phyloP scores from a whole-genome alignment of 345 rosid genomes.

The Sonneratia caseolaris region DNA sequence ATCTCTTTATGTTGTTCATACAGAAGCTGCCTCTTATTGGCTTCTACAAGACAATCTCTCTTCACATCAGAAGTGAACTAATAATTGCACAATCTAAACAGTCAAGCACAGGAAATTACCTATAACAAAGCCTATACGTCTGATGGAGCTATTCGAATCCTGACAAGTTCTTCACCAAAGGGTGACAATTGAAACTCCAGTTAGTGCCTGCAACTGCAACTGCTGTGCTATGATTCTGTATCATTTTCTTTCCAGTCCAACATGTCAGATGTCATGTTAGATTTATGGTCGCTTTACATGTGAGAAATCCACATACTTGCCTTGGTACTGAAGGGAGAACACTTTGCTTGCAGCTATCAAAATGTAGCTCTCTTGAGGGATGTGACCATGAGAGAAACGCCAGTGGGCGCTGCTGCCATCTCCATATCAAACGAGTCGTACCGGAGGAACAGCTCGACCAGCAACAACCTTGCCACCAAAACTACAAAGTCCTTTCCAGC shows the following conservation, averaged over 20 bases:
- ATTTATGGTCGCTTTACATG: not conserved
- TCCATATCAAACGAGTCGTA: slow-evolving; percentile 39
- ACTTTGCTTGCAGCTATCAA: not conserved
- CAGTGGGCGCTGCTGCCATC: slow-evolving; percentile 1
- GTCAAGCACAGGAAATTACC: not conserved
- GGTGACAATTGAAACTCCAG: not conserved
- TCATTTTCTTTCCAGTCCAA: not conserved
- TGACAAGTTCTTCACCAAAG: not conserved
- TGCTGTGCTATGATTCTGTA: not conserved
- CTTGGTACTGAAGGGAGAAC: not conserved
- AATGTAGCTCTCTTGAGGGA: slow-evolving; percentile 28
- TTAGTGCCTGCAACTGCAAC: not conserved
- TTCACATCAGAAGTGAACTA: not conserved
- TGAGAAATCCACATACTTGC: not conserved
- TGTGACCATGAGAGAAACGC: slow-evolving; percentile 24
- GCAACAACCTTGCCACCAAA: slow-evolving; percentile 19
- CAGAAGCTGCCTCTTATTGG: not conserved
- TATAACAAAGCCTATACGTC: not conserved
- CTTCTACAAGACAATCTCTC: not conserved
- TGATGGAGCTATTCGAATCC: not conserved
- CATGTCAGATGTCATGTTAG: not conserved
- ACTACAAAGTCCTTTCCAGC: slow-evolving; percentile 43
- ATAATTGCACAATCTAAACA: not conserved
- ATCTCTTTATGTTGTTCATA: too few relatives aligned
- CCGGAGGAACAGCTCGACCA: slow-evolving; percentile 43